Evolutionary conservation across 176 grass and related monocot species (phyloP).

Genomic region (Chloris gayana): DNA sequence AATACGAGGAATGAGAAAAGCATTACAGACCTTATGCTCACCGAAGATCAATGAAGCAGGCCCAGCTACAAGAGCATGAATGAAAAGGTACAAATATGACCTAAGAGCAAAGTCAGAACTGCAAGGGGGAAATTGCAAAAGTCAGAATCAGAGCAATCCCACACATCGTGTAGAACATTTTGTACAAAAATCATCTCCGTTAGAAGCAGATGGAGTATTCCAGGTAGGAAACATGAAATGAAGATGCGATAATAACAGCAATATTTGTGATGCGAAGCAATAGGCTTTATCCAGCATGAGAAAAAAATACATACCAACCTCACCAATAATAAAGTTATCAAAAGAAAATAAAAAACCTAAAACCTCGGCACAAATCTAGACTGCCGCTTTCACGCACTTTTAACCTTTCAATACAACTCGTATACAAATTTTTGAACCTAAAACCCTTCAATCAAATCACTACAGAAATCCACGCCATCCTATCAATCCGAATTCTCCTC

Average conservation of each 20-base stretch:
- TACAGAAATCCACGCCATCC: background rate
- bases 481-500: background rate
- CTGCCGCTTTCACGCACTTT: no score
- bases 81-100: slow-evolving; percentile 94
- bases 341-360: no score
- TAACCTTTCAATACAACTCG: no score
- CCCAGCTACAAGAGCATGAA: slow-evolving; percentile 80
- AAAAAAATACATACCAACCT: no score
- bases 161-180: background rate
- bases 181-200: background rate
- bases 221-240: background rate
- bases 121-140: slow-evolving; percentile 44
- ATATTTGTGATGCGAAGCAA: no score
- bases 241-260: background rate
- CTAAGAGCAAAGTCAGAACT: slow-evolving; percentile 88
- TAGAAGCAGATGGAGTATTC: background rate
- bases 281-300: no score
- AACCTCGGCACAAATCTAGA: no score
- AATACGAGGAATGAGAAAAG: slow-evolving; percentile 34
- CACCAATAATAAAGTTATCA: background rate
- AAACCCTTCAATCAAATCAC: background rate
- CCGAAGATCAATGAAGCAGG: slow-evolving; percentile 83
- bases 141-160: slow-evolving; percentile 24
- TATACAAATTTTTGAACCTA: background rate
- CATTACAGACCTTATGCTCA: slow-evolving; percentile 73